Conservation (phyloP, 306 rosid genomes). For the Prunus mira region DNA sequence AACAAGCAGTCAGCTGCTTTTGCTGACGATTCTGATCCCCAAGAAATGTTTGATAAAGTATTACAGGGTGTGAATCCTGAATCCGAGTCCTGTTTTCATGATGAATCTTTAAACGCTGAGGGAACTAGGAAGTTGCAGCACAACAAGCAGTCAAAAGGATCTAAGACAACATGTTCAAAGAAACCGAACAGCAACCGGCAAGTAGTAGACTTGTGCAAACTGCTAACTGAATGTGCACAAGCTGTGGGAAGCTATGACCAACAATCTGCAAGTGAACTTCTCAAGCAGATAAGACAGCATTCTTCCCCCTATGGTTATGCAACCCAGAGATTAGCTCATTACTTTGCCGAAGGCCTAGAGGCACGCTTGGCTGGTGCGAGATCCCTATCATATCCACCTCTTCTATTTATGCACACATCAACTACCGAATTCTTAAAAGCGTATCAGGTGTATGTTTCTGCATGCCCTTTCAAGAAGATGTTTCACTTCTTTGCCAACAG, state of each 20-base stretch:
- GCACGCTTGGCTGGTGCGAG: conserved; percentile 29
- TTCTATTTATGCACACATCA: conserved; percentile 16
- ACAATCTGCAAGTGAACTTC: conserved; percentile 21
- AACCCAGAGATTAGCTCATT: conserved; percentile 40
- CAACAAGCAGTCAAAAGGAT: conserved; percentile 13
- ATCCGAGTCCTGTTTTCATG: conserved; percentile 1
- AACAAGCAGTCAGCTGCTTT: conserved; percentile 29
- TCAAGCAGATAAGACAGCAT: conserved; percentile 37
- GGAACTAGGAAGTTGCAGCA: conserved; percentile 13
- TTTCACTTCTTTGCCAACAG: conserved; percentile 32
- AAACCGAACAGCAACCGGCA: conserved; percentile 14
- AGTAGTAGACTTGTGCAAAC: conserved; percentile 37
- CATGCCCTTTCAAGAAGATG: conserved; percentile 43
- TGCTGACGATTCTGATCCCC: conserved; percentile 18
- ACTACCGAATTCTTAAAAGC: conserved; percentile 33
- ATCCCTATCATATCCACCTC: conserved; percentile 17
- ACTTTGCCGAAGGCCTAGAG: conserved; percentile 38
- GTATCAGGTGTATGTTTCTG: conserved; percentile 29
- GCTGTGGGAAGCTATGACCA: conserved; percentile 32
- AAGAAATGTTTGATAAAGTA: conserved; percentile 33
- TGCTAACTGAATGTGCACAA: conserved; percentile 40
- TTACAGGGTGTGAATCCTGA: conserved; percentile 12
- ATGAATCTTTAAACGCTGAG: conserved; percentile 3
- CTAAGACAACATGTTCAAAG: conserved; percentile 7
- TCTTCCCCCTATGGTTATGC: conserved; percentile 37